phyloP scores from a whole-genome alignment of 495 filamentous ascomycete species.

The Hypomontagnella monticulosa region DNA sequence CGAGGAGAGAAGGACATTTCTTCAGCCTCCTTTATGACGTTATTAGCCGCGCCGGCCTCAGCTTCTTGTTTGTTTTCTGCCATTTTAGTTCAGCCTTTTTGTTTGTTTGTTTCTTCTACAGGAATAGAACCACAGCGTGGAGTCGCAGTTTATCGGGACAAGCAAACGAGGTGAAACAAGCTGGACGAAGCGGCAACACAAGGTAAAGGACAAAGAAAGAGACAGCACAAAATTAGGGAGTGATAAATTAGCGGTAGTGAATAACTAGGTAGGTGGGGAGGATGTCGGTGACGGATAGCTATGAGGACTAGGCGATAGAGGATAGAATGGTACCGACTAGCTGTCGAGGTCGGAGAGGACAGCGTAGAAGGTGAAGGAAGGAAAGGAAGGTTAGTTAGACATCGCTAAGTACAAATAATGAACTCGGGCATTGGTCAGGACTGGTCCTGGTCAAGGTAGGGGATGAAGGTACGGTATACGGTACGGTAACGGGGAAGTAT shows the following conservation, averaged over 20 bases:
- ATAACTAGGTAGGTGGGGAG: neutral
- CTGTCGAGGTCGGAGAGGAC: conserved; percentile 14
- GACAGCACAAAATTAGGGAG: neutral
- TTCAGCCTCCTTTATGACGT: conserved; percentile 43
- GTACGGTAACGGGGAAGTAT: neutral
- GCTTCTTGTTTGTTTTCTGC: conserved; percentile 49
- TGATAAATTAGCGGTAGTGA: conserved; percentile 8
- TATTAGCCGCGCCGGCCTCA: conserved; percentile 44
- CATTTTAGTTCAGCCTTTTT: conserved; percentile 41
- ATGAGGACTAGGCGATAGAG: conserved; percentile 9
- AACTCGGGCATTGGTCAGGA: too few relatives aligned
- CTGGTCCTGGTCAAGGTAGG: conserved; percentile 7
- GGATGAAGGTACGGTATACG: conserved; percentile 35
- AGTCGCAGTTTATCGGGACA: neutral
- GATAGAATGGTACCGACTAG: conserved; percentile 12
- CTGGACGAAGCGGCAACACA: conserved; percentile 8
- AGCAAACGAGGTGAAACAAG: neutral
- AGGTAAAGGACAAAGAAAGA: neutral
- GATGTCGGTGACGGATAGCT: neutral
- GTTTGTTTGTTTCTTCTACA: neutral
- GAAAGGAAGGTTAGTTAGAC: conserved; percentile 34
- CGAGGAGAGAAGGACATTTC: conserved; percentile 43
- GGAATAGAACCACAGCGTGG: neutral
- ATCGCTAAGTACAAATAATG: conserved; percentile 42
- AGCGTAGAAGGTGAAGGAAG: neutral